These are phyloP conservation scores for Nectriaceae sp. DNA, from an alignment of 2,329 filamentous ascomycete species.

Conservation along the genomic window DNA sequence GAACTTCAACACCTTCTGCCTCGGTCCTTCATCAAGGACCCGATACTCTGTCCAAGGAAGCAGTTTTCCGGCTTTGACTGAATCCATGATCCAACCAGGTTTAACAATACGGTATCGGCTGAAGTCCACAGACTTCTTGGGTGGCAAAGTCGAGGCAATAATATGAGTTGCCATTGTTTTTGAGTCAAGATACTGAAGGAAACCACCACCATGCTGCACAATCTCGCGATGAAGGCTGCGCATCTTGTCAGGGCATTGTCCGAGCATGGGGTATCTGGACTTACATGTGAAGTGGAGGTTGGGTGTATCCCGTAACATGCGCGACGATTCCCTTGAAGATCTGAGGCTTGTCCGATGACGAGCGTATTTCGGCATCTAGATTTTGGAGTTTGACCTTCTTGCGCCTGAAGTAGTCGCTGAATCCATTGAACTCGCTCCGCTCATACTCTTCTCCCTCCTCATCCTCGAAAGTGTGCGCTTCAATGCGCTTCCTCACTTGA, in stretches of 20 bases:
- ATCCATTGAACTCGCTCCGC: conserved; percentile 83
- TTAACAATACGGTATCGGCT: conserved; percentile 87
- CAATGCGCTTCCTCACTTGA: conserved; percentile 62
- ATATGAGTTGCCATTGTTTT: conserved; percentile 97
- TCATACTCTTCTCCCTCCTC: conserved; percentile 92
- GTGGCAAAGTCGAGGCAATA: conserved; percentile 85
- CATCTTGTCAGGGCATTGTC: conserved; percentile 14
- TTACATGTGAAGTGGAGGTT: conserved; percentile 81
- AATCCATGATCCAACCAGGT: conserved; percentile 92
- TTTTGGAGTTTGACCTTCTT: conserved; percentile 99
- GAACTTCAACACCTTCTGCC: conserved; percentile 74
- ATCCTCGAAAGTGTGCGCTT: conserved; percentile 70
- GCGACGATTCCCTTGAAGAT: conserved; percentile 92
- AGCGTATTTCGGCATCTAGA: conserved; percentile 78
- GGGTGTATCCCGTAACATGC: conserved; percentile 94
- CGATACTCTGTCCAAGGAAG: conserved; percentile 86
- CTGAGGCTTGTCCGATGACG: conserved; percentile 68
- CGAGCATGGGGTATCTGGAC: conserved; percentile 16
- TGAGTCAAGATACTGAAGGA: conserved; percentile 90
- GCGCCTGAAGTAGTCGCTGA: conserved; percentile 86
- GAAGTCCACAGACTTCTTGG: conserved; percentile 92
- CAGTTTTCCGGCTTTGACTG: conserved; percentile 76
- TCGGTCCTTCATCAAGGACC: conserved; percentile 79
- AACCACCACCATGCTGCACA: conserved; percentile 90
- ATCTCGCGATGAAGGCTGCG: conserved; percentile 75